Conservation (phyloP, 106 monocot genomes). For the Dioscorea dumetorum region DNA sequence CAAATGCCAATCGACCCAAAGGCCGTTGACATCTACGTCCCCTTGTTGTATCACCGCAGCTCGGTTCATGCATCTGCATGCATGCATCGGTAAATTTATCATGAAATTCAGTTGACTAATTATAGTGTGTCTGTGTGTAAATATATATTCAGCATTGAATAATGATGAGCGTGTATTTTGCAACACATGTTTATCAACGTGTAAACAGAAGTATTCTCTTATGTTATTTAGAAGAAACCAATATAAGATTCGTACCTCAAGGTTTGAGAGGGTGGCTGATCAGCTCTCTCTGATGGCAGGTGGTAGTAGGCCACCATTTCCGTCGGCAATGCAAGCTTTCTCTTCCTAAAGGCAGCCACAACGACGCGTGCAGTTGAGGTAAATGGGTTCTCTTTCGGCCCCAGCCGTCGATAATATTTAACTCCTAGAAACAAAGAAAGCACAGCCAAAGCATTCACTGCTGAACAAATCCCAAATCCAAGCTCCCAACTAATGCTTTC, state of each 20-base stretch:
- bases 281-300: not conserved
- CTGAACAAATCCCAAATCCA: conserved; percentile 35
- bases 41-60: conserved; percentile 38
- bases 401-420: conserved; percentile 18
- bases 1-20: no score
- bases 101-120: no score
- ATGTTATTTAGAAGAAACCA: no score
- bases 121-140: no score
- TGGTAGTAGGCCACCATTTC: conserved; percentile 13
- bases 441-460: conserved; percentile 13
- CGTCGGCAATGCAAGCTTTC: conserved; percentile 8
- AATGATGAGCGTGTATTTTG: no score
- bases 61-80: conserved; percentile 37
- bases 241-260: conserved; percentile 13
- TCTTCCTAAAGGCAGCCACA: conserved; percentile 43
- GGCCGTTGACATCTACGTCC: no score
- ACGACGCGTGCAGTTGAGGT: conserved; percentile 33
- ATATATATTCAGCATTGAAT: no score
- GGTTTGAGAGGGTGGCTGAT: conserved; percentile 10
- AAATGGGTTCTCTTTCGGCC: conserved; percentile 52
- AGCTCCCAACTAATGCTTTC: conserved; percentile 54
- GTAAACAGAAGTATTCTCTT: no score
- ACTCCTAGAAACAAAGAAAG: conserved; percentile 25
- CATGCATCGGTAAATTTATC: no score
- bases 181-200: no score